Evolutionary conservation across 306 rosid species (phyloP), one percentile per base, ranked within the genome.

Genomic region (Vicia faba): DNA sequence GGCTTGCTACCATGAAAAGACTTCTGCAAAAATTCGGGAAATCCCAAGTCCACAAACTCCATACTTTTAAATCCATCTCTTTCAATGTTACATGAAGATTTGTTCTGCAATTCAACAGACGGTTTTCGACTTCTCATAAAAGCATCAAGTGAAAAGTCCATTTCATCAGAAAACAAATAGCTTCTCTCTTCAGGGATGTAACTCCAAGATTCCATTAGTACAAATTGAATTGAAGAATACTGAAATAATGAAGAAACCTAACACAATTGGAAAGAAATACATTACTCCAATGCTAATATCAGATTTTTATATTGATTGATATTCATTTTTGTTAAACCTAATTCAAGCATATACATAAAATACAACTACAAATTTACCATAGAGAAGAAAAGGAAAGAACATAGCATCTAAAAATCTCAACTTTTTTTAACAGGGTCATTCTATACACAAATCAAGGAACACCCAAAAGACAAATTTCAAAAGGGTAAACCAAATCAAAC

Each of bases 151-250:
- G 88, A 81, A 70, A 82, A 73, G 56, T 84, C 96, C 68, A 83
- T 74, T 68, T 86, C 92, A 57, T 84, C 92, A 64, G 81, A 56
- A 72, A 84, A 67, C 75, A 88, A 76, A 76, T 55, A 69, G 66
- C 74, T 74, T 69, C 75, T 88, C 77, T 83, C 92, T 61, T 86
- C 96, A 64, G 84, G 70, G 64, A 74, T 68, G 23, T 73, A 78
- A 76, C 80, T 76, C 96, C 96, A 89, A 68, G 95, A 77, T 80
- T 87, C 95, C 96, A 89, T 89, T 39, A 67, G 28, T 28, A 51
- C 61, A 73, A 61, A 19, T 28, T 45, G 64, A 86, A 69, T 48
- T 41, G 26, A 61, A 59, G 80, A 58, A 39, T 19, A 74, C 25
- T 31, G 29, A 62, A 74, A 46, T 70, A 26, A 31, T 72, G 54